Percentiles rank a stretch among this genome's conserved stretches.
Conservation (phyloP, 768 basidiomycete species). For the Lentinula detonsa region DNA sequence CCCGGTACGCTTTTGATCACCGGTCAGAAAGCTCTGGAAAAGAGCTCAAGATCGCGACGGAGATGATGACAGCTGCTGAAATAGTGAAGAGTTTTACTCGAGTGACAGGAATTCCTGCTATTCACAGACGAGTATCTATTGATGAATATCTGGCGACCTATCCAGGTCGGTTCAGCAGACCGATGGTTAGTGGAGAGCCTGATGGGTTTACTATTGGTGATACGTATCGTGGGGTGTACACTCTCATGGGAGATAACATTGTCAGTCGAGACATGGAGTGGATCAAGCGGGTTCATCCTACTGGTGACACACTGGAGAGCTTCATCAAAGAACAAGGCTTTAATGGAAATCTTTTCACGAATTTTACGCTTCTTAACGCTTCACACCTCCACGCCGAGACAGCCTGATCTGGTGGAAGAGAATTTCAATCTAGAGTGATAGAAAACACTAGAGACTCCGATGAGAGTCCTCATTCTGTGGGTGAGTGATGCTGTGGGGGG, state of each 20-base stretch:
- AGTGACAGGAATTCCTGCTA: slow-evolving; percentile 29
- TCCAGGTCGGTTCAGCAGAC: slow-evolving; percentile 18
- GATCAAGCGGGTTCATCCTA: slow-evolving; percentile 31
- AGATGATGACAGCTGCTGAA: slow-evolving; percentile 29
- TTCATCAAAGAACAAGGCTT: slow-evolving; percentile 35
- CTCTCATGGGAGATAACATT: slow-evolving; percentile 36
- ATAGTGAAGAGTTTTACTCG: slow-evolving; percentile 29
- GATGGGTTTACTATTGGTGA: slow-evolving; percentile 27
- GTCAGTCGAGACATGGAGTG: slow-evolving; percentile 38
- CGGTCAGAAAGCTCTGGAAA: slow-evolving; percentile 26
- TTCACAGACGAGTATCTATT: slow-evolving; percentile 23
- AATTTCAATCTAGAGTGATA: no score
- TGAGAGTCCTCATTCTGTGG: no score
- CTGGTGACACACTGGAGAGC: slow-evolving; percentile 26
- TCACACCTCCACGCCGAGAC: not conserved
- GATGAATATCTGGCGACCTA: slow-evolving; percentile 28
- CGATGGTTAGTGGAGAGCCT: slow-evolving; percentile 25
- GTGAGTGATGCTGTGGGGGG: no score
- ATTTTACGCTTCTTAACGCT: not conserved
- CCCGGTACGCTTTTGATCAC: slow-evolving; percentile 30
- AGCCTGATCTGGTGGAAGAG: not conserved
- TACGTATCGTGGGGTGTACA: slow-evolving; percentile 41
- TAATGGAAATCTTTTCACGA: slow-evolving; percentile 8
- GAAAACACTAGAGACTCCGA: no score
- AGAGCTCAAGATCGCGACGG: slow-evolving; percentile 31